Evolutionary conservation across 2,329 filamentous ascomycete species (phyloP).

Genomic region (Aureobasidium mangrovei): DNA sequence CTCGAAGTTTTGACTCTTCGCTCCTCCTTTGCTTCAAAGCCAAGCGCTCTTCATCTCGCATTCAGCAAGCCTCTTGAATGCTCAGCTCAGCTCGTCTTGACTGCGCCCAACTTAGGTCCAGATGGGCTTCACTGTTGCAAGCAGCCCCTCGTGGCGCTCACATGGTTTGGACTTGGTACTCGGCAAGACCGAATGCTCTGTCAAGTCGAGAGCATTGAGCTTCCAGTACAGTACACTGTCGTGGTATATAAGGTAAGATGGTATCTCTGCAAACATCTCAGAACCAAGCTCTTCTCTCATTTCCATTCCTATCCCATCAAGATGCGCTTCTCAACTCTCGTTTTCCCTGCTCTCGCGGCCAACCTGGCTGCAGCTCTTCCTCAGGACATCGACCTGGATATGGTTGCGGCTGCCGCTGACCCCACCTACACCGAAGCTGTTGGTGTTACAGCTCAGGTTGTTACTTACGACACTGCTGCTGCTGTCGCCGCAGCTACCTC

Average conservation of each 20-base stretch:
- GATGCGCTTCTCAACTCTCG: conserved; percentile 12
- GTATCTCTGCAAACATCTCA: not conserved
- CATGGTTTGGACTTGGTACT: not conserved
- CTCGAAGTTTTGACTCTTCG: not conserved
- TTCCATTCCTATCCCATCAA: not conserved
- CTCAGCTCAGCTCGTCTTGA: not conserved
- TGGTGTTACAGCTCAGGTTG: conserved; percentile 12
- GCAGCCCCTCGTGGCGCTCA: not conserved
- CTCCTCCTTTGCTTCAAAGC: not conserved
- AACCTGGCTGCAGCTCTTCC: conserved; percentile 19
- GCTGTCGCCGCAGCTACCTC: conserved; percentile 16
- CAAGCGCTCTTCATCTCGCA: not conserved
- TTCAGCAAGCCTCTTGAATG: not conserved
- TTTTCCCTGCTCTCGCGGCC: conserved; percentile 7
- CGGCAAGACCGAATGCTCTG: not conserved
- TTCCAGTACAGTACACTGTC: not conserved
- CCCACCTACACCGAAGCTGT: not conserved
- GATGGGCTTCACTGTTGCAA: not conserved
- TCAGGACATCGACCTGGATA: conserved; percentile 19
- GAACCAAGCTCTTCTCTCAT: not conserved
- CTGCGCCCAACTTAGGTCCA: not conserved
- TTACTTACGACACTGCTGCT: conserved; percentile 17
- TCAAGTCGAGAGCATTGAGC: not conserved
- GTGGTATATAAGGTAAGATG: not conserved
- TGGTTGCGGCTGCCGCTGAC: conserved; percentile 18